phyloP scores from a whole-genome alignment of 176 grass and related monocot species.

The Stipa capillata region DNA sequence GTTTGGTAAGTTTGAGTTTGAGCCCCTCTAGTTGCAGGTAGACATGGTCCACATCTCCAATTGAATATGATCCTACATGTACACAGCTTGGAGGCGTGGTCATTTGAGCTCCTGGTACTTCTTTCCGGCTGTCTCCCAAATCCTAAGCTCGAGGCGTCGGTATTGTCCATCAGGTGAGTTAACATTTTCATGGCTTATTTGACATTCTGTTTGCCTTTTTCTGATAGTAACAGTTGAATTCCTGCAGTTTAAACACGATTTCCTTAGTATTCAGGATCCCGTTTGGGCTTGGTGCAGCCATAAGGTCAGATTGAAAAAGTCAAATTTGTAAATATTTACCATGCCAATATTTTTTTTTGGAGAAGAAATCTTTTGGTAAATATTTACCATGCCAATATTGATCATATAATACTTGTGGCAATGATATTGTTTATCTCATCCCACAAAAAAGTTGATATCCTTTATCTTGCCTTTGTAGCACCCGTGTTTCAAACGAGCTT shows the following conservation, averaged over 20 bases:
- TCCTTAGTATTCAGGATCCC: constrained; percentile 58
- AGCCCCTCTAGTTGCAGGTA: background rate
- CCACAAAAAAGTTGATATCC: no score
- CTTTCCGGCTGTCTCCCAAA: constrained; percentile 82
- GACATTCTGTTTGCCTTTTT: background rate
- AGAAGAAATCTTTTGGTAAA: no score
- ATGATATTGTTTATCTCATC: background rate
- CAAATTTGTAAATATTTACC: background rate
- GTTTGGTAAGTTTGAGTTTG: constrained; percentile 50
- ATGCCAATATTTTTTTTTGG: background rate
- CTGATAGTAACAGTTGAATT: background rate
- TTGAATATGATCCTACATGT: constrained; percentile 3
- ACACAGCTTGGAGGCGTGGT: constrained; percentile 77
- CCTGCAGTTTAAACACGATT: constrained; percentile 52
- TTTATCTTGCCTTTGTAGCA: constrained; percentile 20
- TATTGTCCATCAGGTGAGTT: constrained; percentile 53
- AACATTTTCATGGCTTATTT: background rate
- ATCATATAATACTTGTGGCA: background rate
- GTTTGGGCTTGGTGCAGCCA: constrained; percentile 65
- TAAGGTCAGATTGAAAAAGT: constrained; percentile 45
- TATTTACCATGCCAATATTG: background rate
- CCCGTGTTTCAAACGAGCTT: constrained; percentile 81
- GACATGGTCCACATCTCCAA: background rate
- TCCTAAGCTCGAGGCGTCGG: constrained; percentile 68
- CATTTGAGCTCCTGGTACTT: constrained; percentile 77